phyloP scores from a whole-genome alignment of 352 stramenopile species.

The Globisporangium nunn region DNA sequence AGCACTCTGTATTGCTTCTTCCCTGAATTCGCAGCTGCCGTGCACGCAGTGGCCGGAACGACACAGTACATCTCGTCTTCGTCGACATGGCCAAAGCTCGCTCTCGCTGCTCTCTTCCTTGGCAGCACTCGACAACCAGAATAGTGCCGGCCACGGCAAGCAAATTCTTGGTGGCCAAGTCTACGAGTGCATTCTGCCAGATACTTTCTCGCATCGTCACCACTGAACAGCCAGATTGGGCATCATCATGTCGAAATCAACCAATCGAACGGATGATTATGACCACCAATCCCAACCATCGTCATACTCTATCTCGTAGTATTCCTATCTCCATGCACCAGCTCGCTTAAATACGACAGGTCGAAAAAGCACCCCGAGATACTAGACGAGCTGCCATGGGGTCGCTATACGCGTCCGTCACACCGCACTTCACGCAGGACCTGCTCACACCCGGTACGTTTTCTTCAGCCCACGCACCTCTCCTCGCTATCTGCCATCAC shows the following conservation, averaged over 20 bases:
- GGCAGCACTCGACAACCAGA: slow-evolving; percentile 25
- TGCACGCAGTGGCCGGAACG: not conserved
- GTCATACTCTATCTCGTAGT: too few relatives aligned
- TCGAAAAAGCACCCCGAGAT: too few relatives aligned
- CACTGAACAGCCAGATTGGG: too few relatives aligned
- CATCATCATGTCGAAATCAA: too few relatives aligned
- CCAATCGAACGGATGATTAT: too few relatives aligned
- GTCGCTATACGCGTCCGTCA: slow-evolving; percentile 63
- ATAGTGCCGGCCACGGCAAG: slow-evolving; percentile 30
- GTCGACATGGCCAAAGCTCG: slow-evolving; percentile 28
- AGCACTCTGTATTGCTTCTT: not conserved
- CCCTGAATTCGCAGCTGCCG: too few relatives aligned
- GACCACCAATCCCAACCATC: too few relatives aligned
- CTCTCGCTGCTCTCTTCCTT: slow-evolving; percentile 16
- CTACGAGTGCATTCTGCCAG: slow-evolving; percentile 25
- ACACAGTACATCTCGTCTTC: slow-evolving; percentile 25
- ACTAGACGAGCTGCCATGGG: slow-evolving; percentile 19
- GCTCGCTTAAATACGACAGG: too few relatives aligned
- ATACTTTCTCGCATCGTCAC: slow-evolving; percentile 8
- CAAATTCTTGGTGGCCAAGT: slow-evolving; percentile 9
- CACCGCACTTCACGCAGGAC: slow-evolving; percentile 65
- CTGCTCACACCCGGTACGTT: slow-evolving; percentile 36
- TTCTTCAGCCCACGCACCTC: too few relatives aligned
- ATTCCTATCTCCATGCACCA: too few relatives aligned
- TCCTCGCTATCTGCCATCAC: not conserved